These are phyloP conservation scores for Dalbergia oliveri DNA, from an alignment of 306 rosid species.

Conservation along the genomic window DNA sequence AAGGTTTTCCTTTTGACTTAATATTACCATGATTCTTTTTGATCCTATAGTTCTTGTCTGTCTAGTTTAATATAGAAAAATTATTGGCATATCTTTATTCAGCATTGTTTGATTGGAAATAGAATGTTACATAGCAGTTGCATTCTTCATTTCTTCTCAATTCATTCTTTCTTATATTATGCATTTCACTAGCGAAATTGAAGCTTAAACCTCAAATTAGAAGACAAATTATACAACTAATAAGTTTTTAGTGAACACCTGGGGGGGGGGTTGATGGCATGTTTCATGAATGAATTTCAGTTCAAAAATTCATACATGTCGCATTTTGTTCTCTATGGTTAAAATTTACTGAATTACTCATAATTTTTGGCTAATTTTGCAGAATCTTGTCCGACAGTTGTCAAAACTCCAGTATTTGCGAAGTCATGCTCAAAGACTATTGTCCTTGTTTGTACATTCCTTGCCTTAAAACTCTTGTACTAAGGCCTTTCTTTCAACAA, in stretches of 20 bases:
- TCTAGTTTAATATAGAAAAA: slow-evolving; percentile 11
- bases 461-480: slow-evolving; percentile 60
- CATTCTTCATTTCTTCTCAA: slow-evolving; percentile 15
- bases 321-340: slow-evolving; percentile 6
- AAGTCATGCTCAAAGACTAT: slow-evolving; percentile 72
- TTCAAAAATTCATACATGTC: slow-evolving; percentile 13
- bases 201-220: slow-evolving; percentile 28
- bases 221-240: background rate
- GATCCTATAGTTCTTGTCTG: slow-evolving; percentile 14
- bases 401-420: slow-evolving; percentile 61
- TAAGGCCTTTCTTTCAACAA: slow-evolving; percentile 31
- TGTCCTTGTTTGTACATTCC: slow-evolving; percentile 99
- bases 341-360: slow-evolving; percentile 17
- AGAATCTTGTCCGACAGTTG: slow-evolving; percentile 64
- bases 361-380: slow-evolving; percentile 52
- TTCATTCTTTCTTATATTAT: slow-evolving; percentile 17
- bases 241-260: background rate
- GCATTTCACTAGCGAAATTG: slow-evolving; percentile 25
- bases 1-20: slow-evolving; percentile 62
- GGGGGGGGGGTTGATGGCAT: slow-evolving; percentile 1
- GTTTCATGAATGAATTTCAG: slow-evolving; percentile 18
- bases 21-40: slow-evolving; percentile 28
- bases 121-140: slow-evolving; percentile 11
- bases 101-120: background rate
- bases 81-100: background rate